Conservation (phyloP, 176 grass and related monocot species). For the Urochloa ruziziensis region DNA sequence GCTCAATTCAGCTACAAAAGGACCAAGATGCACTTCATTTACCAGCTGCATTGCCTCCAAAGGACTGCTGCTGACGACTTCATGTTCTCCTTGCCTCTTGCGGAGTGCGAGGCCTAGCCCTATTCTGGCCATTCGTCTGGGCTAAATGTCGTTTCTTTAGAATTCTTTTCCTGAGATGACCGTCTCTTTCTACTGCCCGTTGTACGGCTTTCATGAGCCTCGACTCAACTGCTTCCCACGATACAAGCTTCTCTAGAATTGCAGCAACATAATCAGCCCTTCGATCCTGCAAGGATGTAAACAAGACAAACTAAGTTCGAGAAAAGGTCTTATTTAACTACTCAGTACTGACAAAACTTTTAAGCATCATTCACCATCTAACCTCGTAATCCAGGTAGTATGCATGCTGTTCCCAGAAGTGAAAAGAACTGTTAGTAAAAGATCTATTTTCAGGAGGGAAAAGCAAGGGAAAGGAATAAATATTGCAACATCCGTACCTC, state of each 20-base stretch:
- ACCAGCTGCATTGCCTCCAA: background rate
- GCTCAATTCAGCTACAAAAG: background rate
- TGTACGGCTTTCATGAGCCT: conserved; percentile 52
- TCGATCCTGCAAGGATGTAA: conserved; percentile 52
- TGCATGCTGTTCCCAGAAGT: conserved; percentile 51
- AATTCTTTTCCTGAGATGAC: conserved; percentile 19
- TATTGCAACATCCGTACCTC: conserved; percentile 53
- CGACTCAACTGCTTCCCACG: conserved; percentile 66
- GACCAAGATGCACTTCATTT: background rate
- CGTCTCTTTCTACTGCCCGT: conserved; percentile 39
- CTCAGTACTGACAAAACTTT: background rate
- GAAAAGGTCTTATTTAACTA: background rate
- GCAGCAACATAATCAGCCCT: conserved; percentile 68
- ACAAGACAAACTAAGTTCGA: background rate
- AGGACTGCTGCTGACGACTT: conserved; percentile 18
- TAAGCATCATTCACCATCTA: background rate
- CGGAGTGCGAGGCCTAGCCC: conserved; percentile 6
- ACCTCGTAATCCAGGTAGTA: conserved; percentile 97
- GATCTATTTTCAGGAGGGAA: background rate
- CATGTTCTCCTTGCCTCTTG: conserved; percentile 27
- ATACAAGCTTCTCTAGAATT: conserved; percentile 83
- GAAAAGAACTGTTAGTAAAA: conserved; percentile 31
- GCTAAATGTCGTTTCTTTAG: conserved; percentile 24
- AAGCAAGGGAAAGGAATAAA: background rate
- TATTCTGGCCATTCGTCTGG: background rate